Evolutionary conservation across 1,284 basidiomycete genomes (phyloP).

Genomic region (Ustilago tritici): DNA sequence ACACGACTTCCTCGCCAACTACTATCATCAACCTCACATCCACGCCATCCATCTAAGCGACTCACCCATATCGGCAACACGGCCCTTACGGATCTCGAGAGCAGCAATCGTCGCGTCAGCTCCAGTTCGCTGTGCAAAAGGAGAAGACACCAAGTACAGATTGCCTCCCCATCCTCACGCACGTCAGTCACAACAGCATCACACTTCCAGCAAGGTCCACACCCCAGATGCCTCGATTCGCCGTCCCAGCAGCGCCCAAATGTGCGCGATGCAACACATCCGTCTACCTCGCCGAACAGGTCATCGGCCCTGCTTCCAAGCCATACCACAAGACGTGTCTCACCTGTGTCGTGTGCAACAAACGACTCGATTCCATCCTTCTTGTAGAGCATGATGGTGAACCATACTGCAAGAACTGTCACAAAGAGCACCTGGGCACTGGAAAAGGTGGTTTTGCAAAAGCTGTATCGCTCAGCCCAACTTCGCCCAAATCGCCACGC

Average conservation of each 20-base stretch:
- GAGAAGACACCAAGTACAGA: too few relatives aligned
- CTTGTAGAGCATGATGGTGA: constrained; percentile 68
- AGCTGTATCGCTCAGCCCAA: constrained; percentile 63
- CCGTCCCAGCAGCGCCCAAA: constrained; percentile 60
- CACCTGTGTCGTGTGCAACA: constrained; percentile 66
- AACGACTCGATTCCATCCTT: constrained; percentile 65
- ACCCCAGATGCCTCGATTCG: constrained; percentile 45
- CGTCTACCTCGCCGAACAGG: constrained; percentile 68
- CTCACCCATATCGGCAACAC: not conserved
- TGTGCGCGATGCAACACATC: constrained; percentile 66
- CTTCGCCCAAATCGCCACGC: constrained; percentile 48
- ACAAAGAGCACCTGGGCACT: constrained; percentile 64
- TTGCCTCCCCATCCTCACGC: too few relatives aligned
- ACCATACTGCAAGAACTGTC: constrained; percentile 68
- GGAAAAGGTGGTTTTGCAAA: constrained; percentile 67
- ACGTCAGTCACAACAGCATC: too few relatives aligned
- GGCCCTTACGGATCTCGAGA: too few relatives aligned
- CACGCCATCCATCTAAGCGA: not conserved
- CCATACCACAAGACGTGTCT: constrained; percentile 68
- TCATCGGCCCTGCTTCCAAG: constrained; percentile 64
- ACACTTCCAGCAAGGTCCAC: too few relatives aligned
- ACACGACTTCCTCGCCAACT: not conserved
- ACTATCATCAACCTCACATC: not conserved
- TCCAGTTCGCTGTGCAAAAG: too few relatives aligned
- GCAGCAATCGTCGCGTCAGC: too few relatives aligned